Evolutionary conservation across 1,284 basidiomycete genomes (phyloP).

Genomic region (Rugosomyces carneus): DNA sequence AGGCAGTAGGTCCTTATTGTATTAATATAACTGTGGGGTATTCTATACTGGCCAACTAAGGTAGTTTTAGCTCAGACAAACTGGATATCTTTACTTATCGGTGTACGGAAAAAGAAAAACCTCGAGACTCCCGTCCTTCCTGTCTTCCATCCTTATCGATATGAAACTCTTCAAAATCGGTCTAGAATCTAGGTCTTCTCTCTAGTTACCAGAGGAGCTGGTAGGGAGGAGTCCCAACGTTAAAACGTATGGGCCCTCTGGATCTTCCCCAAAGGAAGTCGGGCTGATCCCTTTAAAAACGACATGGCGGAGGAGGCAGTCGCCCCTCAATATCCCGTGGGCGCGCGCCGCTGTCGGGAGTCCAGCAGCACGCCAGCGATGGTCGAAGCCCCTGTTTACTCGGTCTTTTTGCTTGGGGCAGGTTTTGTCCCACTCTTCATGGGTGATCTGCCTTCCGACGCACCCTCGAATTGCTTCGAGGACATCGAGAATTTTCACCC

Average conservation of each 20-base stretch:
- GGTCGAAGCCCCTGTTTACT: constrained; percentile 34
- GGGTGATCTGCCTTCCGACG: constrained; percentile 31
- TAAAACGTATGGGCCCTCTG: constrained; percentile 39
- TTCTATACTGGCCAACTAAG: no score
- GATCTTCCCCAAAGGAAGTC: constrained; percentile 26
- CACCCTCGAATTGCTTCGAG: constrained; percentile 36
- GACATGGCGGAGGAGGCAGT: constrained; percentile 41
- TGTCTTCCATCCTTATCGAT: no score
- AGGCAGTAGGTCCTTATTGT: no score
- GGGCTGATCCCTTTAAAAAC: constrained; percentile 45
- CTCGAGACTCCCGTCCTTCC: no score
- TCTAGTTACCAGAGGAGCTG: no score
- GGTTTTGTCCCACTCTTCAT: constrained; percentile 35
- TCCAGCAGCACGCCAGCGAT: constrained; percentile 32
- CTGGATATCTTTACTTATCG: no score
- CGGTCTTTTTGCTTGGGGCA: constrained; percentile 34
- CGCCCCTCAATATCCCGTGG: constrained; percentile 39
- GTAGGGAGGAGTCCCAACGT: constrained; percentile 26
- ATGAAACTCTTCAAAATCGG: no score
- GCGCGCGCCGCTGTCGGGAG: constrained; percentile 27
- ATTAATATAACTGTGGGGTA: no score
- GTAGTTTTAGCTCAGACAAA: no score
- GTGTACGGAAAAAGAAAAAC: no score
- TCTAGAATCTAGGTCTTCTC: no score
- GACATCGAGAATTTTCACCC: constrained; percentile 44